Conservation (phyloP, 352 stramenopile genomes). For the Pythium biforme region DNA sequence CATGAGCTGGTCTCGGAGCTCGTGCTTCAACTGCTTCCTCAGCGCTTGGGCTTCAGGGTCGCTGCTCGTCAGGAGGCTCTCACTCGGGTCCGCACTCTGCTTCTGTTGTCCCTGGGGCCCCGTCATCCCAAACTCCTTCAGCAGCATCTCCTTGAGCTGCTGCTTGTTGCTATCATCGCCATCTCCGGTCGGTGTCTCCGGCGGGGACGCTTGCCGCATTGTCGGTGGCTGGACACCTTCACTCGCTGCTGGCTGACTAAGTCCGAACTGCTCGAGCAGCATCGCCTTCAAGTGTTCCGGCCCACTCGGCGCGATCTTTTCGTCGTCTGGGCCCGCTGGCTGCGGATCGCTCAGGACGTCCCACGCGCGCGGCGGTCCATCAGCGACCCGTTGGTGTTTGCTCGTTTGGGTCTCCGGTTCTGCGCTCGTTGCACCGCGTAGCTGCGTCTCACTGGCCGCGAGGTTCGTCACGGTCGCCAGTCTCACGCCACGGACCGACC, state of each 20-base stretch:
- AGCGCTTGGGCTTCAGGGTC: neutral
- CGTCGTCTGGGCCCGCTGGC: neutral
- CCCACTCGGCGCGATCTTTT: neutral
- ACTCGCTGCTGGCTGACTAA: neutral
- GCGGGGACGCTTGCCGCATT: no score
- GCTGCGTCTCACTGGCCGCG: neutral
- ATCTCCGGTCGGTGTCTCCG: no score
- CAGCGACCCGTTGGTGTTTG: no score
- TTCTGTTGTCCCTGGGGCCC: no score
- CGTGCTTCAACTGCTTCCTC: neutral
- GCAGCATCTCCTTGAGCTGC: neutral
- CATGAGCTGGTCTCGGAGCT: neutral
- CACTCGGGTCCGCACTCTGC: neutral
- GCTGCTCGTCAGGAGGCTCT: neutral
- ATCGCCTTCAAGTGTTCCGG: slow-evolving; percentile 8
- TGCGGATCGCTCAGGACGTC: slow-evolving; percentile 4
- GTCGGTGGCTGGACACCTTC: no score
- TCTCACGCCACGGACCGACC: neutral
- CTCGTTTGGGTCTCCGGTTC: neutral
- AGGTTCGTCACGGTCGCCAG: slow-evolving; percentile 1
- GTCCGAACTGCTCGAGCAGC: slow-evolving; percentile 1
- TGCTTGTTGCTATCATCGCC: neutral
- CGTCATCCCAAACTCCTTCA: neutral
- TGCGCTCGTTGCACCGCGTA: neutral
- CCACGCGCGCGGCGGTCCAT: neutral